Conservation (phyloP, 345 rosid species). For the Erucastrum elatum region DNA sequence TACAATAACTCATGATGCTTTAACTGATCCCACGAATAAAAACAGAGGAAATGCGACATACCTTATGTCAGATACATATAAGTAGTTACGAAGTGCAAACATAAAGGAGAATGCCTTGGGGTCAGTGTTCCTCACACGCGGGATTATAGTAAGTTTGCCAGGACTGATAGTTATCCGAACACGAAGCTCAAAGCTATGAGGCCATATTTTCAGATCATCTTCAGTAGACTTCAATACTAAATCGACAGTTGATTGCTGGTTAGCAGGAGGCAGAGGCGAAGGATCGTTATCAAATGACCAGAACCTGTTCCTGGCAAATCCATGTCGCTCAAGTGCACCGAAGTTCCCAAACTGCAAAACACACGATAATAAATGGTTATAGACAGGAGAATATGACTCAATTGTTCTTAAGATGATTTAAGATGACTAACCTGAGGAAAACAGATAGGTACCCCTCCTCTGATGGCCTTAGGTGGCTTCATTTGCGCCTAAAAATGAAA, state of each 20-base stretch:
- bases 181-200: constrained; percentile 84
- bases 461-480: constrained; percentile 68
- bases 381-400: too few species aligned
- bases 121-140: constrained; percentile 92
- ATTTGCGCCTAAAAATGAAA: constrained; percentile 51
- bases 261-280: constrained; percentile 70
- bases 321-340: constrained; percentile 83
- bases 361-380: too few species aligned
- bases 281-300: constrained; percentile 82
- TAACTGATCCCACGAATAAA: background rate
- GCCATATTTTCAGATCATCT: constrained; percentile 81
- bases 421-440: constrained; percentile 42
- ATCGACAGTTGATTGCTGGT: constrained; percentile 74
- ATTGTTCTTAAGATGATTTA: too few species aligned
- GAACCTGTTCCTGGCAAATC: constrained; percentile 76
- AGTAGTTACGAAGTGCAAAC: constrained; percentile 66
- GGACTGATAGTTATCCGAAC: constrained; percentile 71
- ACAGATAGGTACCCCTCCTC: constrained; percentile 82
- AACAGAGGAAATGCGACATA: constrained; percentile 24
- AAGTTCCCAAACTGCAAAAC: constrained; percentile 68
- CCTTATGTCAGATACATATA: constrained; percentile 94
- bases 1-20: background rate
- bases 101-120: constrained; percentile 70
- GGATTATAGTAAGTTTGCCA: constrained; percentile 78
- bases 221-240: constrained; percentile 70